Evolutionary conservation across 495 filamentous ascomycete species (phyloP), one percentile per base, ranked within the genome.

Genomic region (Penicillium cataractarum): DNA sequence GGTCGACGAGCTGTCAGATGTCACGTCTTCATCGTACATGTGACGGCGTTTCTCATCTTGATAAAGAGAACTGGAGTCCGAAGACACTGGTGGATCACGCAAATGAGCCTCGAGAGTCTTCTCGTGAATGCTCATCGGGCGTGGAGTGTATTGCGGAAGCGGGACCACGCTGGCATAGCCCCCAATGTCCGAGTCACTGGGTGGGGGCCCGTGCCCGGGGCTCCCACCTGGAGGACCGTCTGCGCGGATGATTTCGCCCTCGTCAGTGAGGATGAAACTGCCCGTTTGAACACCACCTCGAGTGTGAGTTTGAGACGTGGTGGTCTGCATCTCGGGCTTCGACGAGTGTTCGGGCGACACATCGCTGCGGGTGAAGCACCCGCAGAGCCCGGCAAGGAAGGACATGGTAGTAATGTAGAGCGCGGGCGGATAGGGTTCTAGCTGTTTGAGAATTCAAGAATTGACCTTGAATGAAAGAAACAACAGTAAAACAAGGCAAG

Each of bases 211-310:
- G 62, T 55, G 60, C 46, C 67, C 57, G 33, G 50, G 55, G 62
- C 52, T 40, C 32, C 58, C 61, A 26, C 37, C 58, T 37, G 57
- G 26, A 37, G 61, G 31, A 31, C 40, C 60, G 27, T 61, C 57
- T 17, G 58, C 19, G 35, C 64, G 70, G 29, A 73, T 60, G 56
- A 74, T 71, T 9, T 67, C 58, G 13, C 70, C 70, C 13, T 65
- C 49, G 39, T 39, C 39, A 5, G 65, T 65, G 64, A 69, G 64
- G 37, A 33, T 68, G 56, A 68, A 67, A 48, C 32, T 58, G 29
- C 65, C 70, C 63, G 80, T 74, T 74, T 86, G 83, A 63, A 92
- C 85, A 19, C 84, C 81, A 60, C 83, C 57, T 51, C 57, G 61
- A 24, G 49, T 48, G 6, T 15, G 27, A 22, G 21, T 57, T 32